phyloP scores from a whole-genome alignment of 1,139 yeast genomes.

The Candida gigantensis region DNA sequence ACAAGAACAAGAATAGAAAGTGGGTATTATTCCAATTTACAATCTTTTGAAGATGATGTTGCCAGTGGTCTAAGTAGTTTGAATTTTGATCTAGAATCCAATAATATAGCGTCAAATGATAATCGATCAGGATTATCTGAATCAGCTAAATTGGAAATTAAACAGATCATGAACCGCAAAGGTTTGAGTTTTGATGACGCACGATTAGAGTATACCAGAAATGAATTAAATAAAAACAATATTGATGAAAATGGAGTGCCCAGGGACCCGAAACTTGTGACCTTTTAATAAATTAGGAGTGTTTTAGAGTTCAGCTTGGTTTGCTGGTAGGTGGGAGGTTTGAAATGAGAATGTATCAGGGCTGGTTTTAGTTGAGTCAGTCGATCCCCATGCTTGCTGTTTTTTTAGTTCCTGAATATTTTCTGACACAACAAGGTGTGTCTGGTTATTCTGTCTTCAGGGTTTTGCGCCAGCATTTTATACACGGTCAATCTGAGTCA shows the following conservation, averaged over 20 bases:
- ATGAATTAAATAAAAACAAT: constrained; percentile 49
- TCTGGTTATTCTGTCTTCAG: too few species aligned
- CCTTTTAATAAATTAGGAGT: constrained; percentile 24
- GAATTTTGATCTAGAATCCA: constrained; percentile 51
- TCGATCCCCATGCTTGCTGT: too few species aligned
- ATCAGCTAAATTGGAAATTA: constrained; percentile 52
- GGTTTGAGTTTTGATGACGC: constrained; percentile 69
- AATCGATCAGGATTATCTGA: constrained; percentile 62
- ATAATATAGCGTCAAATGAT: constrained; percentile 50
- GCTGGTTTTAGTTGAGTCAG: too few species aligned
- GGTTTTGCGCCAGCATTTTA: too few species aligned
- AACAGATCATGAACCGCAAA: constrained; percentile 52
- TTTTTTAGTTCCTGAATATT: constrained; percentile 2
- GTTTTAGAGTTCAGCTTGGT: not conserved
- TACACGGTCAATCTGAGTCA: not conserved
- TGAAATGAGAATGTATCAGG: constrained; percentile 3
- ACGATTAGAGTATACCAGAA: constrained; percentile 51
- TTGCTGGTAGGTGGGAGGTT: not conserved
- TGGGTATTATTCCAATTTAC: constrained; percentile 18
- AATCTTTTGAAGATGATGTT: constrained; percentile 57
- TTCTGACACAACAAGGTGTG: too few species aligned
- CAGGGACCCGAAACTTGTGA: constrained; percentile 40
- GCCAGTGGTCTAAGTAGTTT: constrained; percentile 67
- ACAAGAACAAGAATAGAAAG: constrained; percentile 22
- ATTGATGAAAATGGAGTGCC: constrained; percentile 51